Conservation (phyloP, 441 rosid genomes). For the Populus hybrid region DNA sequence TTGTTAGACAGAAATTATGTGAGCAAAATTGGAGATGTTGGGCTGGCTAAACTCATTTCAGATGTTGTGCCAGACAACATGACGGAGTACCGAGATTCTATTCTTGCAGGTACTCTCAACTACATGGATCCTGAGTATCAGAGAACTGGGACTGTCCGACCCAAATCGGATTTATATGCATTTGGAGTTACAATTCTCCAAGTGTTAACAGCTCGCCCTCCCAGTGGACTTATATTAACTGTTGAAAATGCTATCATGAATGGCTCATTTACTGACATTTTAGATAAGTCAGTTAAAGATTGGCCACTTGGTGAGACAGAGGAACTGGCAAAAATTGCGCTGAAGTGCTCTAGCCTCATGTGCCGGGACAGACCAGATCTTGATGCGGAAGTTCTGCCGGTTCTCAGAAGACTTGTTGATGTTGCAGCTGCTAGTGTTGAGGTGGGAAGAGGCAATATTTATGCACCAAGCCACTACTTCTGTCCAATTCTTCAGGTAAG, state of each 20-base stretch:
- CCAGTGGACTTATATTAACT: conserved; percentile 45
- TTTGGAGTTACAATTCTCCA: conserved; percentile 72
- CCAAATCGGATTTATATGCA: conserved; percentile 82
- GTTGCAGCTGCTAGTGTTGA: conserved; percentile 47
- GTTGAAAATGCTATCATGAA: conserved; percentile 61
- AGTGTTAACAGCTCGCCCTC: conserved; percentile 52
- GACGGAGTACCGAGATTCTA: conserved; percentile 60
- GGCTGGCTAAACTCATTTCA: conserved; percentile 69
- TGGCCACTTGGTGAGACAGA: conserved; percentile 83
- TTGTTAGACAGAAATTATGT: conserved; percentile 68
- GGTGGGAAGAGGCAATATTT: conserved; percentile 36
- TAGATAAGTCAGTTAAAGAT: conserved; percentile 59
- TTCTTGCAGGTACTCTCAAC: conserved; percentile 69
- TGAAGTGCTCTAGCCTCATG: conserved; percentile 63
- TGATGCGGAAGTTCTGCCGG: conserved; percentile 65
- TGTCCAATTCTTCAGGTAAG: conserved; percentile 83
- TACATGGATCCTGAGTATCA: conserved; percentile 93
- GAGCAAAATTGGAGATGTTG: conserved; percentile 86
- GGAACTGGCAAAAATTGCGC: conserved; percentile 63
- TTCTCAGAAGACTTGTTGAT: conserved; percentile 60
- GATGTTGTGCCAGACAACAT: conserved; percentile 70
- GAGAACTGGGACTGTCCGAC: conserved; percentile 80
- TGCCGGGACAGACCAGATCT: conserved; percentile 95
- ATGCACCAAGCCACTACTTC: conserved; percentile 71
- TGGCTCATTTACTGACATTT: conserved; percentile 46